A percentile compares a stretch with the other conserved stretches of the same genome.
Conservation (phyloP, 352 stramenopile species). For the Thalassiosira ordinaria region DNA sequence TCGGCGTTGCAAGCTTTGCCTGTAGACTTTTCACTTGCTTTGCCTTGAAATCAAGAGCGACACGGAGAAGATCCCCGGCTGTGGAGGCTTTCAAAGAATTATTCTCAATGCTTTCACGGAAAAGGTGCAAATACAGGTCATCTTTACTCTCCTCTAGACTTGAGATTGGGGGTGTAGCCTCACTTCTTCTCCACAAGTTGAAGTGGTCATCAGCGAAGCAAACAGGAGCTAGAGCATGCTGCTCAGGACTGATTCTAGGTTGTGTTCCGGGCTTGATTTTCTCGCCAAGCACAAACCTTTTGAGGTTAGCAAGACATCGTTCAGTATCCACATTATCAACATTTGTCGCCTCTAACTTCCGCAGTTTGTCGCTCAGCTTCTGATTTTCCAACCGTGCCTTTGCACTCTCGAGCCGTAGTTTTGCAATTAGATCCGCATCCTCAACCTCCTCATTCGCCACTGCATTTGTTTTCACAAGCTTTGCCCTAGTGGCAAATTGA, state of each 20-base stretch:
- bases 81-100: background rate
- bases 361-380: conserved; percentile 18
- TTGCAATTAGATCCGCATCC: conserved; percentile 40
- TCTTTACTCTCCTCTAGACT: background rate
- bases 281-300: conserved; percentile 13
- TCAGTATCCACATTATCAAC: background rate
- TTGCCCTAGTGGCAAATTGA: conserved; percentile 94
- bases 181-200: background rate
- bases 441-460: conserved; percentile 88
- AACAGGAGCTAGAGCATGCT: too few species aligned
- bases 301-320: conserved; percentile 11
- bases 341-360: conserved; percentile 10
- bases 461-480: conserved; percentile 91
- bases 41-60: conserved; percentile 19
- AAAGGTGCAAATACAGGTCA: background rate
- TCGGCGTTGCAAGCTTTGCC: background rate
- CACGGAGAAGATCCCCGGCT: background rate
- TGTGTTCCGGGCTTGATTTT: background rate
- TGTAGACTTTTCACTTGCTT: conserved; percentile 31
- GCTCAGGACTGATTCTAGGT: background rate
- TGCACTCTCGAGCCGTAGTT: conserved; percentile 30
- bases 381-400: conserved; percentile 19
- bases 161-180: background rate
- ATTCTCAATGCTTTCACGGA: background rate
- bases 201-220: background rate